phyloP scores from a whole-genome alignment of 371 early-diverging fungal genomes.

The Rhizopus microsporus region DNA sequence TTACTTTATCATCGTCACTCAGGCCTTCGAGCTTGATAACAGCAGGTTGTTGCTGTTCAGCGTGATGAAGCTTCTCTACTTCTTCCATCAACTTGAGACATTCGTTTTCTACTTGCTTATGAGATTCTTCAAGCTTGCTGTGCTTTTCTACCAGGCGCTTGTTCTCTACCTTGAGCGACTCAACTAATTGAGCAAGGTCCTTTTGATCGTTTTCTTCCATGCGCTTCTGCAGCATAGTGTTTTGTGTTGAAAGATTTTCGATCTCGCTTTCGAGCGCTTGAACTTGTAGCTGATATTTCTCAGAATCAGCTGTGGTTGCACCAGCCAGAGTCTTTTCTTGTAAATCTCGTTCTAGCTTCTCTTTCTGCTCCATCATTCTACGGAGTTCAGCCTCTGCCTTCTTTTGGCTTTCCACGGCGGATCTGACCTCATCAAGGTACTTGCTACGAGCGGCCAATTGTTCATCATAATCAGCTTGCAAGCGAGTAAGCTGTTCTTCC shows the following conservation, averaged over 20 bases:
- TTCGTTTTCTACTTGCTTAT: slow-evolving; percentile 69
- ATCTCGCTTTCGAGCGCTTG: slow-evolving; percentile 39
- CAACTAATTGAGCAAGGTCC: slow-evolving; percentile 10
- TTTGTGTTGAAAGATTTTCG: slow-evolving; percentile 39
- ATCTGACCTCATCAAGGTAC: slow-evolving; percentile 38
- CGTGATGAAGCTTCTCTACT: slow-evolving; percentile 68
- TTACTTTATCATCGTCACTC: slow-evolving; percentile 35
- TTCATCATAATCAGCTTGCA: slow-evolving; percentile 41
- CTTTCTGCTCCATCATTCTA: slow-evolving; percentile 41
- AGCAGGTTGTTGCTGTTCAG: slow-evolving; percentile 37
- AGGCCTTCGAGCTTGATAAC: slow-evolving; percentile 13
- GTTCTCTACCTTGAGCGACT: slow-evolving; percentile 53
- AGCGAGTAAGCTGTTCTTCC: slow-evolving; percentile 36
- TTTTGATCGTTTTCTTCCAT: slow-evolving; percentile 53
- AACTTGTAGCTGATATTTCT: slow-evolving; percentile 16
- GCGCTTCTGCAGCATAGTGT: slow-evolving; percentile 43
- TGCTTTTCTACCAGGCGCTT: slow-evolving; percentile 54
- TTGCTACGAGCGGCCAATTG: slow-evolving; percentile 36
- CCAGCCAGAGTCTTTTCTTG: slow-evolving; percentile 17
- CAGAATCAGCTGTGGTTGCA: neutral
- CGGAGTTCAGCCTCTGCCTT: slow-evolving; percentile 48
- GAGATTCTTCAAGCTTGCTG: slow-evolving; percentile 58
- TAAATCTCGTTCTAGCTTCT: slow-evolving; percentile 45
- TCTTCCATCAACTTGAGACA: slow-evolving; percentile 77
- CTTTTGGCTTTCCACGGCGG: slow-evolving; percentile 47